Evolutionary conservation across 2,329 filamentous ascomycete genomes (phyloP).

Genomic region (Talaromyces pinophilus): DNA sequence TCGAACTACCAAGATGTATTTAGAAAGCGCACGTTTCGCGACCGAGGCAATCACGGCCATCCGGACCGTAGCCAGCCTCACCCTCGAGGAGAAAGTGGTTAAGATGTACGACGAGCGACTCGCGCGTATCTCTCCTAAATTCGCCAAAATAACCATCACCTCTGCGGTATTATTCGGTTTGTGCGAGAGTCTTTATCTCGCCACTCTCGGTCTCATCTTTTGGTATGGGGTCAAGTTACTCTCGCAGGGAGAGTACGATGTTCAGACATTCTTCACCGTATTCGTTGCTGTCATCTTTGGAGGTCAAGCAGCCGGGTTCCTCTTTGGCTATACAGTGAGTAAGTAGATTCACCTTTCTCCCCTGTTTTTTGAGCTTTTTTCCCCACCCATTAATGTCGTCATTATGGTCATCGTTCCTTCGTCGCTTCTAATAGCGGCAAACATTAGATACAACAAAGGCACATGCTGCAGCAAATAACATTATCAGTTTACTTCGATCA

Average conservation of each 20-base stretch:
- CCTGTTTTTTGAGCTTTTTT: not conserved
- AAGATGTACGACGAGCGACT: not conserved
- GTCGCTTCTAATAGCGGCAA: not conserved
- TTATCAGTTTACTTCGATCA: not conserved
- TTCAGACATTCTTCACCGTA: conserved; percentile 47
- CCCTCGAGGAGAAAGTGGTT: not conserved
- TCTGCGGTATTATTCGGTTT: not conserved
- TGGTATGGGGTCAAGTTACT: conserved; percentile 66
- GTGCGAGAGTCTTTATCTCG: conserved; percentile 28
- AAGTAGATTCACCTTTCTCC: conserved; percentile 1
- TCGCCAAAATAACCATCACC: not conserved
- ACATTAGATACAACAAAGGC: not conserved
- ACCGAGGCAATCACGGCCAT: conserved; percentile 48
- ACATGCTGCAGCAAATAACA: not conserved
- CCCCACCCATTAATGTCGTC: not conserved
- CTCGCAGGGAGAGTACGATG: conserved; percentile 48
- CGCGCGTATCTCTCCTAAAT: not conserved
- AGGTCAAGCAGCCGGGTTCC: conserved; percentile 32
- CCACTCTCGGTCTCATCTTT: conserved; percentile 53
- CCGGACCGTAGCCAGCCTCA: not conserved
- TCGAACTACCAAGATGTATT: conserved; percentile 48
- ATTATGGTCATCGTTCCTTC: not conserved
- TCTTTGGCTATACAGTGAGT: conserved; percentile 36
- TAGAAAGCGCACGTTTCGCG: conserved; percentile 52
- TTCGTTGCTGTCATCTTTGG: conserved; percentile 48